These are phyloP conservation scores for Cordyceps cicadae DNA, from an alignment of 2,329 filamentous ascomycete genomes.

Conservation along the genomic window DNA sequence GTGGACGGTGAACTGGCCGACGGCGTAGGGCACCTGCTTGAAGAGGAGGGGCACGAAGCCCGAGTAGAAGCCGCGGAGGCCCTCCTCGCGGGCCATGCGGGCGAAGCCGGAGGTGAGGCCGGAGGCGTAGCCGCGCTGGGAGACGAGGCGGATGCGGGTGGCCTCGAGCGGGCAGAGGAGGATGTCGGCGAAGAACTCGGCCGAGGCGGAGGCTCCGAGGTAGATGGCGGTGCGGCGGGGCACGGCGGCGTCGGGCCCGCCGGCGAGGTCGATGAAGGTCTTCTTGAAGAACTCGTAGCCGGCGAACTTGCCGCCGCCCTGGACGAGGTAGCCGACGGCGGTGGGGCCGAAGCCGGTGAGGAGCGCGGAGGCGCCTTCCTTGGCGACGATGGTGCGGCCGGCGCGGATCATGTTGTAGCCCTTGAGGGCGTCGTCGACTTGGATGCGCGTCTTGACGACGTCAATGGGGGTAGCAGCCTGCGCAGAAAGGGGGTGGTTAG, in stretches of 20 bases:
- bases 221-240: constrained; percentile 52
- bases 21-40: constrained; percentile 89
- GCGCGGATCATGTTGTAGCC: constrained; percentile 75
- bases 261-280: constrained; percentile 65
- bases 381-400: constrained; percentile 67
- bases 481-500: background rate
- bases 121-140: constrained; percentile 67
- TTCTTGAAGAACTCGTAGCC: constrained; percentile 95
- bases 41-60: constrained; percentile 81
- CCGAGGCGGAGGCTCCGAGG: constrained; percentile 60
- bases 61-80: constrained; percentile 77
- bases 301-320: constrained; percentile 85
- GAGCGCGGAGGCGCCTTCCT: constrained; percentile 71
- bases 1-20: constrained; percentile 90
- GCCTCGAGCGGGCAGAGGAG: constrained; percentile 87
- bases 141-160: constrained; percentile 69
- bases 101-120: constrained; percentile 64
- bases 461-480: constrained; percentile 46
- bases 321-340: constrained; percentile 79
- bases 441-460: constrained; percentile 86
- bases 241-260: constrained; percentile 37
- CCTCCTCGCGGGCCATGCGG: constrained; percentile 69
- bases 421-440: constrained; percentile 80
- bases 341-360: constrained; percentile 80
- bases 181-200: constrained; percentile 68